phyloP scores from a whole-genome alignment of 257 asterid species.

The Solanum virginianum region DNA sequence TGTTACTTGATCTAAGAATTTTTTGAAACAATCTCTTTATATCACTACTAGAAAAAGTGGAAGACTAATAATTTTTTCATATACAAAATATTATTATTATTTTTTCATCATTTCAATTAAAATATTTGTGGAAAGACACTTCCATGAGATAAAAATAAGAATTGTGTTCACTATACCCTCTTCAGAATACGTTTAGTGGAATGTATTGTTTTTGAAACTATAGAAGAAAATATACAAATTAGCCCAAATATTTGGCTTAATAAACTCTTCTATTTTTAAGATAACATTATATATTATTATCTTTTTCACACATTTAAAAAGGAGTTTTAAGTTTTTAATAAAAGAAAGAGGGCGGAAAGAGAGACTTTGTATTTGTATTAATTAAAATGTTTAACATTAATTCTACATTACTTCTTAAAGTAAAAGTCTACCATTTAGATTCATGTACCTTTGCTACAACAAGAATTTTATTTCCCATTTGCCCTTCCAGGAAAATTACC shows the following conservation, averaged over 20 bases:
- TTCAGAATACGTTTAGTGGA: too few species aligned
- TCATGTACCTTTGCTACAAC: background rate
- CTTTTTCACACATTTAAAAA: background rate
- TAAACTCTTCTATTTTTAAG: background rate
- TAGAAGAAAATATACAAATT: background rate
- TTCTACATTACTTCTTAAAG: background rate
- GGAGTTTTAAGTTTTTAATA: background rate
- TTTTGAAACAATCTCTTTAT: too few species aligned
- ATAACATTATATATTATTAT: background rate
- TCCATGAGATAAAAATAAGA: too few species aligned
- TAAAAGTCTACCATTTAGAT: background rate
- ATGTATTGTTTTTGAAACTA: background rate
- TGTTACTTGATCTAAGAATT: too few species aligned
- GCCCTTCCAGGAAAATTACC: background rate
- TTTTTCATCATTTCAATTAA: too few species aligned
- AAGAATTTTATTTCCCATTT: background rate
- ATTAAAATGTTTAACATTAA: background rate
- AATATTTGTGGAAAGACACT: too few species aligned
- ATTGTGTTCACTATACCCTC: too few species aligned
- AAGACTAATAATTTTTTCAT: too few species aligned
- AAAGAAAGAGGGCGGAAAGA: background rate
- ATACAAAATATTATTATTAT: too few species aligned
- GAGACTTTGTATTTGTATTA: background rate
- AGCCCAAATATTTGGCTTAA: background rate
- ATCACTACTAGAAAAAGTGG: too few species aligned